Evolutionary conservation across 2,329 filamentous ascomycete species (phyloP).

Genomic region (Penicillium verrucosum): DNA sequence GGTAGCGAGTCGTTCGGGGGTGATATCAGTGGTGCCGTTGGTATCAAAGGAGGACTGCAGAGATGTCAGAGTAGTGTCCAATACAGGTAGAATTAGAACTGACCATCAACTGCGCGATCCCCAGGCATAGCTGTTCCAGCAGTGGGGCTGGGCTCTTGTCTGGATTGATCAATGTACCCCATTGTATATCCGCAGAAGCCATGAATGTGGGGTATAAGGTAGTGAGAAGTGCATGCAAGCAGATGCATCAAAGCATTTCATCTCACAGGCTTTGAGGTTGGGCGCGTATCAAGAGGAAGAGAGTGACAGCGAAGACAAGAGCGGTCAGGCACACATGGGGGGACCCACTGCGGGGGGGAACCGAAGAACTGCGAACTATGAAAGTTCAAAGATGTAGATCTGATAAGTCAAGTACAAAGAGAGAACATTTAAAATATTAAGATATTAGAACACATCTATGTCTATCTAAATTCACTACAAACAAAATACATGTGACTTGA

Average conservation of each 20-base stretch:
- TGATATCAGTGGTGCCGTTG: constrained; percentile 42
- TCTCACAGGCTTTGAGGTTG: constrained; percentile 10
- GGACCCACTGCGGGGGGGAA: constrained; percentile 22
- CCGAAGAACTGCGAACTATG: constrained; percentile 1
- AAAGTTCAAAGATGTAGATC: background rate
- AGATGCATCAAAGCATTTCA: constrained; percentile 7
- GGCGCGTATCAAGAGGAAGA: background rate
- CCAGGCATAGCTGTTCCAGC: constrained; percentile 65
- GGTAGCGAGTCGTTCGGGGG: constrained; percentile 67
- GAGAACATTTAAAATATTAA: background rate
- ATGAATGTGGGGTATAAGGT: constrained; percentile 20
- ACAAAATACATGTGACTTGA: background rate
- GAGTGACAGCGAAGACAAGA: background rate
- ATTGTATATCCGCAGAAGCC: constrained; percentile 45
- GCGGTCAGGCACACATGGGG: constrained; percentile 25
- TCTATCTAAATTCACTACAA: too few relatives aligned
- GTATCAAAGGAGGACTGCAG: constrained; percentile 32
- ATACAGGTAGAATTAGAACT: constrained; percentile 30
- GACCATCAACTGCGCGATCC: constrained; percentile 69
- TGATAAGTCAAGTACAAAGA: background rate
- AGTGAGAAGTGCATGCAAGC: constrained; percentile 4
- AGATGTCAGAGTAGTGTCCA: constrained; percentile 3
- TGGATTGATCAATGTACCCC: constrained; percentile 61
- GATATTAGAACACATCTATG: too few relatives aligned
- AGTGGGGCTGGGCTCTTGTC: constrained; percentile 66